Base-by-base conservation (phyloP, 2,329 filamentous ascomycete genomes). In the Claviceps purpurea region DNA sequence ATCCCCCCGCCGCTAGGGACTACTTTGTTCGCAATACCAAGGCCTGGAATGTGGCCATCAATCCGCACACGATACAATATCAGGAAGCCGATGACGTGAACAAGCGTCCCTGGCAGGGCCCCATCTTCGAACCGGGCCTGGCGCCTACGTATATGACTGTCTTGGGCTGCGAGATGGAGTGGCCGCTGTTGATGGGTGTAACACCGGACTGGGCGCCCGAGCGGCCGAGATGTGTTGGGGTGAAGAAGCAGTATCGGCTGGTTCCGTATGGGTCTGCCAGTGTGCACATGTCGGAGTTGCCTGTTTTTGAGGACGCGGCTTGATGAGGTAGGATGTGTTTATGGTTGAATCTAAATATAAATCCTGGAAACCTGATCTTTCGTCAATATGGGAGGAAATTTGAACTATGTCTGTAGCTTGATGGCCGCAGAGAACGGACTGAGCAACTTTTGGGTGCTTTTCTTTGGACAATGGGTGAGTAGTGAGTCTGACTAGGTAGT, bases 231-330 rank as follows among this genome's bases (percentile, higher is more conserved):
- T 62, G 60, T 26, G 52, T 54, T 2, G 65, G 66, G 0, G 55
- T 62, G 42, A 61, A 58, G n/a, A 60, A 63, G 48, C 58, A 67
- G 13, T 63, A 64, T 24, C 56, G 26, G n/a, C 53, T 75, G 18
- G 64, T 69, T 13, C 73, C 72, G n/a, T 74, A 70, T 60, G 72
- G 70, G 2, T 68, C 68, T 41, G 67, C 72, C 14, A 73, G 71
- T 58, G 57, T 75, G 52, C 72, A 72, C 54, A 73, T 75, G 59
- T 58, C 60, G 8, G 57, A 61, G 34, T 44, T 61, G 47, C 60
- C 60, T 4, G 50, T 54, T 16, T 50, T 55, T 7, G 43, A 43
- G 13, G 20, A 13, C 22, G 10, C 22, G 20, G 42, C 14, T 13
- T 22, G 13, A 13, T 14, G 18, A 22, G 41, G 2, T 22, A 20